Percentiles rank a stretch among this genome's conserved stretches.
Evolutionary conservation across 805 yeast genomes (phyloP).

Genomic region (Phaffomyces thermotolerans): DNA sequence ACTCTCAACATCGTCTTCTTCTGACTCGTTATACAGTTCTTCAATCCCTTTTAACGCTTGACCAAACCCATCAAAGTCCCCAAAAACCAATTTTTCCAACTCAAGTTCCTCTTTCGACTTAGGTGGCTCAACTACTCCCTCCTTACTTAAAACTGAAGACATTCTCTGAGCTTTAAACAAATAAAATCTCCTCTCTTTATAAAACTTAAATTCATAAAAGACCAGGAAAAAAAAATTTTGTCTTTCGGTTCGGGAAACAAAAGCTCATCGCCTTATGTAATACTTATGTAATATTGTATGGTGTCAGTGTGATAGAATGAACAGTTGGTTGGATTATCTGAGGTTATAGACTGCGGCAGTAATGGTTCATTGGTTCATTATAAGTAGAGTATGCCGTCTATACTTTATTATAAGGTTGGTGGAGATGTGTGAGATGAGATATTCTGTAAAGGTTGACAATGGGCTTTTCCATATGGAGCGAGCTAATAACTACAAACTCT

Average conservation of each 20-base stretch:
- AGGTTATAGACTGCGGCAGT: too few relatives aligned
- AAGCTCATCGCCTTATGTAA: not conserved
- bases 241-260: conserved; percentile 1
- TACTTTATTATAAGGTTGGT: too few relatives aligned
- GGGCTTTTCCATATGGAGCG: too few relatives aligned
- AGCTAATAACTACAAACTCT: too few relatives aligned
- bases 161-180: not conserved
- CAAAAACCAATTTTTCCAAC: conserved; percentile 82
- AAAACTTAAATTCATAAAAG: not conserved
- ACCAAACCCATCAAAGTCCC: conserved; percentile 75
- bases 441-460: too few relatives aligned
- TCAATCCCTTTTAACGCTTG: conserved; percentile 50
- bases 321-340: too few relatives aligned
- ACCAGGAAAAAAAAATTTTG: not conserved
- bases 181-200: too few relatives aligned
- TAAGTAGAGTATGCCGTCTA: too few relatives aligned
- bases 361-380: too few relatives aligned
- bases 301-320: too few relatives aligned
- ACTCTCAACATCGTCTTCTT: conserved; percentile 26
- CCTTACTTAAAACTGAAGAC: conserved; percentile 1
- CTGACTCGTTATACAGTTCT: conserved; percentile 36
- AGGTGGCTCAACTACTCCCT: conserved; percentile 37
- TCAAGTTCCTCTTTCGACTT: conserved; percentile 80
- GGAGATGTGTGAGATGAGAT: too few relatives aligned
- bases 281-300: too few relatives aligned